A percentile compares a stretch with the other conserved stretches of the same genome.
These are phyloP conservation scores for Trypanosomatidae sp. DNA, from an alignment of 208 protist genomes.

Conservation along the genomic window DNA sequence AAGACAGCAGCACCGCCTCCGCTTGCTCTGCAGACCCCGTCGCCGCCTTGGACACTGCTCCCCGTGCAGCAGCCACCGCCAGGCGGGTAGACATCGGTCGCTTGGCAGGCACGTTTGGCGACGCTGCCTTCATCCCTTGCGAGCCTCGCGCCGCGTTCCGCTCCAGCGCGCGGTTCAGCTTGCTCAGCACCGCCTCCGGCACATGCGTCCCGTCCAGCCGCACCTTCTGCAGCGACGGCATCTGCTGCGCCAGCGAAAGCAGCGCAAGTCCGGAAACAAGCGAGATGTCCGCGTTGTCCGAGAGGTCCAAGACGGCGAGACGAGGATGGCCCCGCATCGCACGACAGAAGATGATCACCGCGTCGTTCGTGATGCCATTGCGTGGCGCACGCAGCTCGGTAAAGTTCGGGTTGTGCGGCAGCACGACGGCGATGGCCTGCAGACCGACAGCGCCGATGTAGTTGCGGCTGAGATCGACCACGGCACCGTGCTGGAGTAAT, in stretches of 20 bases:
- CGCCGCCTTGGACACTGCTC: conserved; percentile 4
- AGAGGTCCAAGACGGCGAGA: conserved; percentile 68
- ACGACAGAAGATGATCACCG: conserved; percentile 76
- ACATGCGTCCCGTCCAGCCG: conserved; percentile 65
- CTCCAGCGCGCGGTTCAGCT: conserved; percentile 47
- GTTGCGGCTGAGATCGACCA: conserved; percentile 67
- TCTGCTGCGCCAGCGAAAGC: conserved; percentile 58
- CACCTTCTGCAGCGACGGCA: conserved; percentile 30
- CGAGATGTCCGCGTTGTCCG: conserved; percentile 65
- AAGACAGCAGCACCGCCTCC: too few relatives aligned
- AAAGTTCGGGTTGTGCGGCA: conserved; percentile 64
- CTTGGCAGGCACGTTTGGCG: too few relatives aligned
- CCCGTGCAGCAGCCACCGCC: neutral
- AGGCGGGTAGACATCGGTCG: too few relatives aligned
- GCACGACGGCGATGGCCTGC: conserved; percentile 68
- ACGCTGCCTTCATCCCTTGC: too few relatives aligned
- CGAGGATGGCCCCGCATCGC: conserved; percentile 52
- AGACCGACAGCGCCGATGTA: conserved; percentile 75
- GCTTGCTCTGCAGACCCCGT: too few relatives aligned
- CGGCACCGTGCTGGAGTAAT: conserved; percentile 27
- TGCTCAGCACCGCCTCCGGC: conserved; percentile 45
- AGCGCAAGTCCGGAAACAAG: conserved; percentile 71
- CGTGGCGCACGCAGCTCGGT: conserved; percentile 42
- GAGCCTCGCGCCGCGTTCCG: conserved; percentile 39
- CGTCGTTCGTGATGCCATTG: conserved; percentile 83